phyloP scores from a whole-genome alignment of 2,329 filamentous ascomycete species.

The Penicillium sp. region DNA sequence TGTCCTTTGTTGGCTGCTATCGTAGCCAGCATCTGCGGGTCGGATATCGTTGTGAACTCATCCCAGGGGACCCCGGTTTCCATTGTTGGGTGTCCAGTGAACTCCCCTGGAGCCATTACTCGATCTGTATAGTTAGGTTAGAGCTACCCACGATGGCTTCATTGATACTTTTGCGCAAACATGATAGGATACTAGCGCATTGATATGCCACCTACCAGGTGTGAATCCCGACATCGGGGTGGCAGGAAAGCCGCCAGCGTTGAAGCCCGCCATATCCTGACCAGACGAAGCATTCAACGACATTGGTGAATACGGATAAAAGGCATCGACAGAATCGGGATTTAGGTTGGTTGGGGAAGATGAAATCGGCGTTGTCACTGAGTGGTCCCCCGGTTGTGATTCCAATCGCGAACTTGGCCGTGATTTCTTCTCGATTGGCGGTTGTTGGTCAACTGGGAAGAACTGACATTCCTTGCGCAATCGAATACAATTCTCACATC shows the following conservation, averaged over 20 bases:
- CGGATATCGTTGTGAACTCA: conserved; percentile 41
- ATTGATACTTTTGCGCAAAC: too few relatives aligned
- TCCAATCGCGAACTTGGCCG: conserved; percentile 52
- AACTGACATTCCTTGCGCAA: conserved; percentile 95
- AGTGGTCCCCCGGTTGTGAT: conserved; percentile 48
- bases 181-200: too few relatives aligned
- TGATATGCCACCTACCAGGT: conserved; percentile 37
- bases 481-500: conserved; percentile 90
- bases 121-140: conserved; percentile 27
- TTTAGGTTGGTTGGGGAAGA: conserved; percentile 44
- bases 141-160: not conserved
- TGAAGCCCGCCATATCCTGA: conserved; percentile 40
- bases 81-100: conserved; percentile 35
- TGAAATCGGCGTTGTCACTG: conserved; percentile 51
- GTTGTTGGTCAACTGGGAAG: conserved; percentile 81
- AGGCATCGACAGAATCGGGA: conserved; percentile 40
- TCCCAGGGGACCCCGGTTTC: conserved; percentile 44
- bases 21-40: conserved; percentile 39
- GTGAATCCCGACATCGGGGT: conserved; percentile 40
- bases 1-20: conserved; percentile 35
- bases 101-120: conserved; percentile 32
- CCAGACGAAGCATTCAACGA: conserved; percentile 34
- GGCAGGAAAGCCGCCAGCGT: conserved; percentile 33
- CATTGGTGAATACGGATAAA: conserved; percentile 42
- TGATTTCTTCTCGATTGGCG: conserved; percentile 55